phyloP scores from a whole-genome alignment of 495 filamentous ascomycete genomes.

The Cenococcum geophilum region DNA sequence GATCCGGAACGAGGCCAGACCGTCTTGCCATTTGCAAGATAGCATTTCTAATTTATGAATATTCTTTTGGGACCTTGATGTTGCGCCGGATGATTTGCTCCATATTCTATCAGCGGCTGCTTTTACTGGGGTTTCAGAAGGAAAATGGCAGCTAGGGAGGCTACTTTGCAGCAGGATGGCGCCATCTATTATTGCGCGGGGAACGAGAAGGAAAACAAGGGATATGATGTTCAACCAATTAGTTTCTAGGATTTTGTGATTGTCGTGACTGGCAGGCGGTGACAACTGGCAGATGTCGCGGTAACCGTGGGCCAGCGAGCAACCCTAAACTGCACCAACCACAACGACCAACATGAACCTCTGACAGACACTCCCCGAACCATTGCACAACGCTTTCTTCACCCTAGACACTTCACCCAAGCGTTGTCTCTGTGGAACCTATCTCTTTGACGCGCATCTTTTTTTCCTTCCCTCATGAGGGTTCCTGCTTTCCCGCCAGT shows the following conservation, averaged over 20 bases:
- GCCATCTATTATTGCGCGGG: neutral
- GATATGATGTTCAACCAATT: neutral
- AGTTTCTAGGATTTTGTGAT: neutral
- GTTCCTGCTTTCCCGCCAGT: slow-evolving; percentile 21
- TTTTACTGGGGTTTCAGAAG: too few relatives aligned
- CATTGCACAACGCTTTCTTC: neutral
- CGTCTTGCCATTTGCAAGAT: slow-evolving; percentile 30
- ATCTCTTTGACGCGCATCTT: slow-evolving; percentile 1
- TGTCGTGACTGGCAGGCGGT: neutral
- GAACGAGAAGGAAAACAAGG: too few relatives aligned
- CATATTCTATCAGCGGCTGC: too few relatives aligned
- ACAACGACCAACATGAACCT: neutral
- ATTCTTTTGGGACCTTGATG: too few relatives aligned
- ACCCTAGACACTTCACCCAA: neutral
- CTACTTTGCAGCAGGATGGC: neutral
- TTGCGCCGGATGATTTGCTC: too few relatives aligned
- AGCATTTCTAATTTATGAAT: neutral
- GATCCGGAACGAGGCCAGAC: slow-evolving; percentile 44
- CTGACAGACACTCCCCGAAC: neutral
- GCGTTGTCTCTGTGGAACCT: neutral
- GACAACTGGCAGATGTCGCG: neutral
- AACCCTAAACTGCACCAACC: neutral
- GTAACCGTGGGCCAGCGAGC: neutral
- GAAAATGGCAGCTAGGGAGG: too few relatives aligned
- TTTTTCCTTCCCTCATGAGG: slow-evolving; percentile 14